Conservation (phyloP, 164 flowering plant species). For the Vitis cinerea region DNA sequence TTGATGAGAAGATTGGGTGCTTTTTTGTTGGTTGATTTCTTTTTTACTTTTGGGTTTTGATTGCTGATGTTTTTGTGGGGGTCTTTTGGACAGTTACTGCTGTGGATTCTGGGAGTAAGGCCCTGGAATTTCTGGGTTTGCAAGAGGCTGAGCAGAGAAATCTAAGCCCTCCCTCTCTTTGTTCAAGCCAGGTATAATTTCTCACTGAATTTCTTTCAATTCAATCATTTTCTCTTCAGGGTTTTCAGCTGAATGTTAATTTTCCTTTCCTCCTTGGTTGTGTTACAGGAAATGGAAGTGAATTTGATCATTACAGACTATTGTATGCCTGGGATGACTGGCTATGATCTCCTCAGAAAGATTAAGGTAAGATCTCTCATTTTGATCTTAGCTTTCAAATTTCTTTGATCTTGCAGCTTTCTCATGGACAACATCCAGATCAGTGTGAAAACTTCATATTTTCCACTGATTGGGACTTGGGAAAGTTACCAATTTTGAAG, state of each 20-base stretch:
- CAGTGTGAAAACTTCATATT: too few species aligned
- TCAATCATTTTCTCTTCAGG: too few species aligned
- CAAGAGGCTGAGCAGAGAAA: slow-evolving; percentile 2
- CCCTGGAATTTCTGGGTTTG: slow-evolving; percentile 12
- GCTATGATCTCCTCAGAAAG: slow-evolving; percentile 45
- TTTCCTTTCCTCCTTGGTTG: background rate
- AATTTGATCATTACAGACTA: slow-evolving; percentile 53
- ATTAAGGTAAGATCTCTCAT: slow-evolving; percentile 31
- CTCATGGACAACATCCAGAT: too few species aligned
- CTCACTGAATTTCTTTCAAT: too few species aligned
- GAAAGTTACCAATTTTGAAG: too few species aligned
- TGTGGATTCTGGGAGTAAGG: slow-evolving; percentile 9
- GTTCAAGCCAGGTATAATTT: too few species aligned
- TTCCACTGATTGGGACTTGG: too few species aligned
- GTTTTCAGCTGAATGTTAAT: too few species aligned
- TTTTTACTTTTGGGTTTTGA: background rate
- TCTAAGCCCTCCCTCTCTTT: too few species aligned
- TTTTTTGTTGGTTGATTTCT: background rate
- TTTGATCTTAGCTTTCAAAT: background rate
- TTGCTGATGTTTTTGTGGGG: background rate
- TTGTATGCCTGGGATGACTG: slow-evolving; percentile 59
- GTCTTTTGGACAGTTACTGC: slow-evolving; percentile 7
- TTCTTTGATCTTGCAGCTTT: too few species aligned
- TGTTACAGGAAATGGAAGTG: slow-evolving; percentile 32
- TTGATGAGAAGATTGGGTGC: background rate